A percentile compares a stretch with the other conserved stretches of the same genome.
Conservation (phyloP, 306 rosid species). For the Dryas drummondii region DNA sequence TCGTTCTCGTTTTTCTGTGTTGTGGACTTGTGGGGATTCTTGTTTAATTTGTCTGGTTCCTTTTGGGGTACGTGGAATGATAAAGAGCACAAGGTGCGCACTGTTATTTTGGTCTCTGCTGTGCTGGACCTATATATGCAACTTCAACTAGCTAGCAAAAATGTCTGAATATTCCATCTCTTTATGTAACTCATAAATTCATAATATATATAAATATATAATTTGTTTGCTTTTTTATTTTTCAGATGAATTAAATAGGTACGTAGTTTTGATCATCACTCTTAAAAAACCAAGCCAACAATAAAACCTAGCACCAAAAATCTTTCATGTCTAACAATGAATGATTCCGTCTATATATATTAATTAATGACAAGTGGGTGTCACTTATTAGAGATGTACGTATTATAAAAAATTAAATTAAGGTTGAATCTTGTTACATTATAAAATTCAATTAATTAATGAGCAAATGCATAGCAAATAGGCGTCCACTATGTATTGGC, state of each 20-base stretch:
- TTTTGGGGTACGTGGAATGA: conserved; percentile 32
- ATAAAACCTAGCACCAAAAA: no score
- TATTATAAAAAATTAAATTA: no score
- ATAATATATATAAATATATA: not conserved
- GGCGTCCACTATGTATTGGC: no score
- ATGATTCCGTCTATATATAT: no score
- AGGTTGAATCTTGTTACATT: no score
- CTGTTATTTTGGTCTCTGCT: not conserved
- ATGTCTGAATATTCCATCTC: conserved; percentile 6
- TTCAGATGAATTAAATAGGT: no score
- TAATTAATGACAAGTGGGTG: no score
- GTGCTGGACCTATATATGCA: not conserved
- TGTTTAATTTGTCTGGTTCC: conserved; percentile 37
- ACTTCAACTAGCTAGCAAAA: not conserved
- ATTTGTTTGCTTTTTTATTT: not conserved
- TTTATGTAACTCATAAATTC: not conserved
- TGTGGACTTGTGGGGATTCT: conserved; percentile 33
- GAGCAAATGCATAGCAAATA: no score
- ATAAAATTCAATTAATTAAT: no score
- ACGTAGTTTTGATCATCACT: not conserved
- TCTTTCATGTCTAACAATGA: no score
- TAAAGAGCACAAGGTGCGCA: conserved; percentile 43
- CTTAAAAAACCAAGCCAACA: not conserved
- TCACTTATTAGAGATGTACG: no score
- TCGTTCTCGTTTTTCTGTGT: not conserved